These are phyloP conservation scores for Takashimella tepidaria DNA, from an alignment of 1,284 basidiomycete species.

Conservation along the genomic window DNA sequence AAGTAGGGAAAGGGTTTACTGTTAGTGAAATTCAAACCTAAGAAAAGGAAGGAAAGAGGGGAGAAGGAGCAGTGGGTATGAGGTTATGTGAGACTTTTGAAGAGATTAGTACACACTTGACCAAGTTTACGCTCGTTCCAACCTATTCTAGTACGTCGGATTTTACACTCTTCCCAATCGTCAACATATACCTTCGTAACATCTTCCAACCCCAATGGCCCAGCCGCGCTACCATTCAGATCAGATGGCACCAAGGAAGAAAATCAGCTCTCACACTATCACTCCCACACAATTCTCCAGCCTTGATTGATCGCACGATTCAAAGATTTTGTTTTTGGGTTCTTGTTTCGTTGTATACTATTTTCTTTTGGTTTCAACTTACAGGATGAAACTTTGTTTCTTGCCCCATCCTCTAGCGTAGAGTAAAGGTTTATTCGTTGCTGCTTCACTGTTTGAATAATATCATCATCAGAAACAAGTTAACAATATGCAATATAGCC, in stretches of 20 bases:
- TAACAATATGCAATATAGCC: background rate
- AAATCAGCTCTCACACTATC: background rate
- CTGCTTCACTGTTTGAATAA: conserved; percentile 45
- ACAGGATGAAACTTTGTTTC: conserved; percentile 50
- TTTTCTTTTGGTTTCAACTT: too few species aligned
- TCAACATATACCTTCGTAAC: conserved; percentile 49
- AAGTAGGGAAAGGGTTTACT: too few species aligned
- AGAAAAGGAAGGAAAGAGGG: background rate
- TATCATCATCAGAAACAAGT: conserved; percentile 1
- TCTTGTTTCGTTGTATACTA: too few species aligned
- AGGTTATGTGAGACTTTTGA: too few species aligned
- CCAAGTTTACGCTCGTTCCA: conserved; percentile 36
- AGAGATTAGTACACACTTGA: conserved; percentile 31
- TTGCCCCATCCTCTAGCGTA: conserved; percentile 53
- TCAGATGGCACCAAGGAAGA: background rate
- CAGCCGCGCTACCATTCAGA: conserved; percentile 38
- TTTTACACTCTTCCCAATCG: conserved; percentile 36
- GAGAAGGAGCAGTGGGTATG: background rate
- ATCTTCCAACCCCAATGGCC: conserved; percentile 47
- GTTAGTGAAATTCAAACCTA: too few species aligned
- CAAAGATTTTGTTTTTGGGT: too few species aligned
- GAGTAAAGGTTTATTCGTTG: conserved; percentile 46
- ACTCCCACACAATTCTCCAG: too few species aligned
- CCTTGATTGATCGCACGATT: too few species aligned
- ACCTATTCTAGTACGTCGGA: conserved; percentile 21